These are phyloP conservation scores for Solanum corneliomulleri DNA, from an alignment of 257 asterid genomes.

Conservation along the genomic window DNA sequence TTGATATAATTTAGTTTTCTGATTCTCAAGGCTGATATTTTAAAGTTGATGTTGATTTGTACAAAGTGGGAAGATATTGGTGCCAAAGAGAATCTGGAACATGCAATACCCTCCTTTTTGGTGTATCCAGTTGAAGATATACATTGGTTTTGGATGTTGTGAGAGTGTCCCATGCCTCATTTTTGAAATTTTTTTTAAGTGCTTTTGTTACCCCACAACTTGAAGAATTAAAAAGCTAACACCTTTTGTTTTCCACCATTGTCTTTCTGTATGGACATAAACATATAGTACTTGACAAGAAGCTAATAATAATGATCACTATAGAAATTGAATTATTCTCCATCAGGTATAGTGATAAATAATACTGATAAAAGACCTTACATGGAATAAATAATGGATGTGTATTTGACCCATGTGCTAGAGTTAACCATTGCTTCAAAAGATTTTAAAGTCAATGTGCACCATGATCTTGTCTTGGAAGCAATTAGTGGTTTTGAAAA, in stretches of 20 bases:
- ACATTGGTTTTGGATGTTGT: constrained; percentile 12
- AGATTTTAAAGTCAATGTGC: not conserved
- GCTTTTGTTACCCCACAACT: constrained; percentile 1
- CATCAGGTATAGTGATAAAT: not conserved
- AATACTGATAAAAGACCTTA: not conserved
- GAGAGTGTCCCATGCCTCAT: constrained; percentile 13
- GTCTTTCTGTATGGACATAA: not conserved
- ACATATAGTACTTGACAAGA: not conserved
- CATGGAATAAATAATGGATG: not conserved
- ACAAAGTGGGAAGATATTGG: not conserved
- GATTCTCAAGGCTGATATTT: not conserved
- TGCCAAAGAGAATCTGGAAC: constrained; percentile 21
- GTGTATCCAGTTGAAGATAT: not conserved
- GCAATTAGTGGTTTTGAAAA: not conserved
- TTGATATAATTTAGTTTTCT: not conserved
- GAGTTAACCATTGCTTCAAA: not conserved
- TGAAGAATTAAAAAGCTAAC: not conserved
- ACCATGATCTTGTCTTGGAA: not conserved
- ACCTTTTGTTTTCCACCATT: constrained; percentile 3
- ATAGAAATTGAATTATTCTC: not conserved
- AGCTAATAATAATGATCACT: not conserved
- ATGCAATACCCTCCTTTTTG: constrained; percentile 25
- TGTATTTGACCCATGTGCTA: not conserved
- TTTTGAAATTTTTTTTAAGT: not conserved
- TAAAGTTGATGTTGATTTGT: not conserved